Evolutionary conservation across 805 yeast genomes (phyloP).

Genomic region (Candida anglica): DNA sequence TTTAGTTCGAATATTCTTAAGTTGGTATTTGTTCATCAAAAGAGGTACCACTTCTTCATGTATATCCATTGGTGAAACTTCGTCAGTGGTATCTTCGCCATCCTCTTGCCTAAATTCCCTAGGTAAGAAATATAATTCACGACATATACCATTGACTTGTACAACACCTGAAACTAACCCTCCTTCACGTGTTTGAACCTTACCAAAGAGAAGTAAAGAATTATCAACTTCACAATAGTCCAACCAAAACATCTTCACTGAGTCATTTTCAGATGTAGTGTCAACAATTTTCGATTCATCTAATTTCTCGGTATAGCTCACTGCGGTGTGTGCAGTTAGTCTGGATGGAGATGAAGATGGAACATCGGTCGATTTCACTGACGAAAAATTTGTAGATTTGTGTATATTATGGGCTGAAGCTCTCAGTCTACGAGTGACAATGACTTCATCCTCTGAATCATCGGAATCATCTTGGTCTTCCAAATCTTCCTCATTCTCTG

Average conservation of each 20-base stretch:
- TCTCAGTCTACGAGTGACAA: slow-evolving; percentile 50
- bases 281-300: slow-evolving; percentile 19
- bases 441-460: slow-evolving; percentile 56
- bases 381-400: slow-evolving; percentile 36
- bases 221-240: slow-evolving; percentile 80
- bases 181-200: slow-evolving; percentile 57
- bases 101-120: slow-evolving; percentile 42
- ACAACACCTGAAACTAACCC: slow-evolving; percentile 68
- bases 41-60: slow-evolving; percentile 72
- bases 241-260: slow-evolving; percentile 80
- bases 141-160: slow-evolving; percentile 63
- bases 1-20: slow-evolving; percentile 62
- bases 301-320: slow-evolving; percentile 31
- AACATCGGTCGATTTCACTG: slow-evolving; percentile 26
- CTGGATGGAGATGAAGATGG: slow-evolving; percentile 21
- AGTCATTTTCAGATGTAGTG: slow-evolving; percentile 30
- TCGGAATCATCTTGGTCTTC: slow-evolving; percentile 24
- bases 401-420: slow-evolving; percentile 40
- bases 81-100: slow-evolving; percentile 35
- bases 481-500: slow-evolving; percentile 4
- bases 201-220: slow-evolving; percentile 74
- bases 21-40: slow-evolving; percentile 57
- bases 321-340: slow-evolving; percentile 12
- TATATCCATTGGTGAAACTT: slow-evolving; percentile 58
- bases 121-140: slow-evolving; percentile 79